Evolutionary conservation across 2,329 filamentous ascomycete species (phyloP).

Genomic region (Ascomycota sp.): DNA sequence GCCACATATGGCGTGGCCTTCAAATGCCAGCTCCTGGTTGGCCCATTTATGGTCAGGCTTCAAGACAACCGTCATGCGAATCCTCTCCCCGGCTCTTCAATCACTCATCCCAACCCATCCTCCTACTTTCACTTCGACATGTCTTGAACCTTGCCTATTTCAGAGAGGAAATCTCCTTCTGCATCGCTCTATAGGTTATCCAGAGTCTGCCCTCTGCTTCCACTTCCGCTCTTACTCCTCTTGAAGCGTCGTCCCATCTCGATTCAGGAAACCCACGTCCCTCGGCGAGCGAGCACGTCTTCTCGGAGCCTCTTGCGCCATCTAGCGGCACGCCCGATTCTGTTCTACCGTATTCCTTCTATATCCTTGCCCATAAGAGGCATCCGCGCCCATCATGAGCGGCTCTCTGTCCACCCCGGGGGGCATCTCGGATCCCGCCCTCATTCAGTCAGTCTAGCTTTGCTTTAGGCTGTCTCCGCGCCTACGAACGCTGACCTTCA

Average conservation of each 20-base stretch:
- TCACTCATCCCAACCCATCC: slow-evolving; percentile 4
- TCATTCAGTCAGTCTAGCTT: slow-evolving; percentile 34
- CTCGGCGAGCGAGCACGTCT: neutral
- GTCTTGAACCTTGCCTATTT: neutral
- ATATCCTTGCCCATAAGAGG: neutral
- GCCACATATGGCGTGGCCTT: slow-evolving; percentile 3
- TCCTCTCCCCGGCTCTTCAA: slow-evolving; percentile 11
- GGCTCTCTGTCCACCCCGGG: slow-evolving; percentile 23
- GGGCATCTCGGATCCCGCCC: slow-evolving; percentile 44
- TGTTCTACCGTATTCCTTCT: neutral
- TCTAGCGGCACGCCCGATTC: neutral
- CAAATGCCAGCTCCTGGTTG: neutral
- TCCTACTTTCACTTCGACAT: slow-evolving; percentile 1
- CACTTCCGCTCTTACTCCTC: neutral
- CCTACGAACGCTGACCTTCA: neutral
- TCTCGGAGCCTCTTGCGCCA: slow-evolving; percentile 1
- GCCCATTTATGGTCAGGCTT: slow-evolving; percentile 8
- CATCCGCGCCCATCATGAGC: slow-evolving; percentile 11
- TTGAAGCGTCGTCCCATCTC: neutral
- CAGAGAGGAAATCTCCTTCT: too few species aligned
- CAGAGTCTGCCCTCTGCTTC: neutral
- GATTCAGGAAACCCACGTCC: neutral
- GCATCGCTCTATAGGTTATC: neutral
- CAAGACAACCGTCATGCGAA: slow-evolving; percentile 5
- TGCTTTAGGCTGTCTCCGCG: too few species aligned